Evolutionary conservation across 2,329 filamentous ascomycete species (phyloP), one percentile per base, ranked within the genome.

Genomic region (Colletotrichum destructivum): DNA sequence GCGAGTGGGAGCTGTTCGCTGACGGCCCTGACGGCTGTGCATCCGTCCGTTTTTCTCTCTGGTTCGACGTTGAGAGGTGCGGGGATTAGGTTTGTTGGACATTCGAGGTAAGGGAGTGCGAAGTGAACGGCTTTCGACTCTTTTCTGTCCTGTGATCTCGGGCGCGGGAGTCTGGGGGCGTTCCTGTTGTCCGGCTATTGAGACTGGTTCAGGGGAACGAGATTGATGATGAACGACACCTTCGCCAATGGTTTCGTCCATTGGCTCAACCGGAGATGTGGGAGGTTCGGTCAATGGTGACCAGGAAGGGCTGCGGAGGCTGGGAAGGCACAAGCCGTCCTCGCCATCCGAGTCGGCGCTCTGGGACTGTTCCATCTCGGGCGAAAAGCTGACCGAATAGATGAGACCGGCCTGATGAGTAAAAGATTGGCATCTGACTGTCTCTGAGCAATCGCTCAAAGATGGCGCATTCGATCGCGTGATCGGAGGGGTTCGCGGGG

Each of bases 221-320:
- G 4, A 6, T 8, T 2, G 44, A 49, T 7, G 6, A 62, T 15
- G n/a, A 21, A 9, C 18, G n/a, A 51, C 13, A 8, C 23, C 26
- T 12, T 62, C 23, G n/a, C 49, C 59, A n/a, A 38, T 12, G 44
- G 40, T 4, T 11, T 62, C 59, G 31, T 6, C 26, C 12, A 51
- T 47, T 35, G 46, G n/a, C 15, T 26, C 8, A 11, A 26, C 44
- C 18, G 42, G 59, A 51, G 46, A 8, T 11, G 21, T n/a, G 11
- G 59, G 59, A 13, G 59, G 47, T 38, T 44, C 31, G 11, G 59
- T 62, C 13, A 62, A 15, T 12, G 35, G 44, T 15, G 44, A 49
- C 59, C 59, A 62, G 4, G 59, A 38, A 2, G 46, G 59, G 44
- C 59, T 21, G 38, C 59, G 59, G 2, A 49, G 35, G n/a, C 11